These are phyloP conservation scores for Hypoxylon perforatum DNA, from an alignment of 495 filamentous ascomycete genomes.

Conservation along the genomic window DNA sequence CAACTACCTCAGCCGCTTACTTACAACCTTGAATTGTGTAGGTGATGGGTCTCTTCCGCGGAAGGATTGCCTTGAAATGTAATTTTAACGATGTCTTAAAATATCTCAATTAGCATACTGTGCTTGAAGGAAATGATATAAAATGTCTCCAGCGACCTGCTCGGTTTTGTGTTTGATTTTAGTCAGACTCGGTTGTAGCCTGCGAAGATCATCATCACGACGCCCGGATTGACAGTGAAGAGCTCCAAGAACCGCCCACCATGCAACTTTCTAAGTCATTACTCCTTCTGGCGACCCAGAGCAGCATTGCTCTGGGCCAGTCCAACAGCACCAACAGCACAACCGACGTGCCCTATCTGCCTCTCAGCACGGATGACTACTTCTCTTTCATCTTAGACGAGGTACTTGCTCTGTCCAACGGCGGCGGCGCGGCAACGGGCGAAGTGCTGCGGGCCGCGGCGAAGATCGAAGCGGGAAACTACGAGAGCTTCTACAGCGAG, in stretches of 20 bases:
- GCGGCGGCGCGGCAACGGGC: conserved; percentile 45
- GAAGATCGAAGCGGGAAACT: conserved; percentile 48
- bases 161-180: background rate
- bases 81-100: too few species aligned
- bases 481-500: conserved; percentile 46
- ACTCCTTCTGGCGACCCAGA: conserved; percentile 14
- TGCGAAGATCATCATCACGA: background rate
- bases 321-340: conserved; percentile 26
- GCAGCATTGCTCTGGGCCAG: conserved; percentile 20
- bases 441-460: conserved; percentile 51
- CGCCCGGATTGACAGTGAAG: background rate
- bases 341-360: background rate
- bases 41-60: too few species aligned
- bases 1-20: background rate
- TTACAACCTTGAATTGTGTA: background rate
- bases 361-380: conserved; percentile 41
- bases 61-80: too few species aligned
- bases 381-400: conserved; percentile 47
- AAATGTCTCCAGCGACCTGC: conserved; percentile 16
- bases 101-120: too few species aligned
- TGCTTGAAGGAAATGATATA: conserved; percentile 3
- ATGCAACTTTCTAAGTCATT: conserved; percentile 29
- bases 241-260: background rate
- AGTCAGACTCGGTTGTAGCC: background rate
- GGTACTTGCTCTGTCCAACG: conserved; percentile 35